Conservation (phyloP, 805 yeast genomes). For the Limtongozyma cylindracea region DNA sequence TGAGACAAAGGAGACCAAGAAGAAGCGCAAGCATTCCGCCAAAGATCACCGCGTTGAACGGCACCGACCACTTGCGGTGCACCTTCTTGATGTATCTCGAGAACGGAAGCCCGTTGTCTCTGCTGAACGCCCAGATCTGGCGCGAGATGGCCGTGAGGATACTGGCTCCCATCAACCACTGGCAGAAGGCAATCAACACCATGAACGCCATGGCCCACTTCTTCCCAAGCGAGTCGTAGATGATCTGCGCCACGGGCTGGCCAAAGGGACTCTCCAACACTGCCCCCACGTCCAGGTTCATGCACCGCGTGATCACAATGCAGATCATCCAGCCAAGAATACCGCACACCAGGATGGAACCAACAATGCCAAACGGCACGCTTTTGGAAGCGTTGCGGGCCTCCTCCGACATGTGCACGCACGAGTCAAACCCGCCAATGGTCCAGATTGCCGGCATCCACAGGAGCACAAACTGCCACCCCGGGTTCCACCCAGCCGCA, state of each 20-base stretch:
- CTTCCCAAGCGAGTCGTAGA: conserved; percentile 34
- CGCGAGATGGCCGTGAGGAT: conserved; percentile 38
- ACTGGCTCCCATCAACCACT: conserved; percentile 41
- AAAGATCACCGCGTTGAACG: conserved; percentile 27
- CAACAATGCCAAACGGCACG: conserved; percentile 38
- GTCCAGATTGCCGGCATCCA: conserved; percentile 58
- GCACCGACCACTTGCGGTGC: conserved; percentile 28
- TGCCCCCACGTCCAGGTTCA: conserved; percentile 10
- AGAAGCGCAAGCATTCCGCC: conserved; percentile 20
- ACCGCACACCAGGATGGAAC: conserved; percentile 32
- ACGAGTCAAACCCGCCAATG: conserved; percentile 48
- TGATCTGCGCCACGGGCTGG: conserved; percentile 40
- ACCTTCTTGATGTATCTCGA: conserved; percentile 23
- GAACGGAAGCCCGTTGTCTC: conserved; percentile 55
- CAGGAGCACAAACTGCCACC: conserved; percentile 14
- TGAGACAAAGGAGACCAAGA: conserved; percentile 31
- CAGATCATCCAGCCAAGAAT: conserved; percentile 29
- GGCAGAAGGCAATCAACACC: conserved; percentile 30
- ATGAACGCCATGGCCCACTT: conserved; percentile 41
- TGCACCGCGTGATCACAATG: conserved; percentile 26
- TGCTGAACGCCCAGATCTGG: conserved; percentile 52
- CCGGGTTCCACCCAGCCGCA: conserved; percentile 32
- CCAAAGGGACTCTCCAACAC: conserved; percentile 10
- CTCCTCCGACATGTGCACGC: conserved; percentile 53
- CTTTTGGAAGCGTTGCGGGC: conserved; percentile 34